Base-by-base conservation (phyloP, 768 basidiomycete species). In the Dendrothele bispora region DNA sequence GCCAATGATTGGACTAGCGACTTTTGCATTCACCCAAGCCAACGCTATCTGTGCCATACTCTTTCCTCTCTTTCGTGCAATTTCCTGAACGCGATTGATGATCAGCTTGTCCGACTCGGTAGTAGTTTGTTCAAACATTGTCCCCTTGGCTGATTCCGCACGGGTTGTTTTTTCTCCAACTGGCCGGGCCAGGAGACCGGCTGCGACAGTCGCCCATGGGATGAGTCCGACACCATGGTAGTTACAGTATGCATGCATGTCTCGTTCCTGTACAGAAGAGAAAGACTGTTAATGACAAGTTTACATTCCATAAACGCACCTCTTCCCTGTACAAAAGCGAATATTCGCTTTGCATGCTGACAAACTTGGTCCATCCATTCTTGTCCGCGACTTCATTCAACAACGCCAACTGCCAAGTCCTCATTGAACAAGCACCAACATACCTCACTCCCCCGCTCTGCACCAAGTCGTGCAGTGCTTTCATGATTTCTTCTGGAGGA, bases 271-370 rank as follows among this genome's bases (percentile, higher is more conserved):
- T 6, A 55, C 35, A 20, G 2, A 11, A 50, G 25, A 14, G 20
- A 12, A 22, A 10, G 21, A 29, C 3, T 3, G 27, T 21, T n/a
- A n/a, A n/a, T n/a, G n/a, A n/a, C n/a, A n/a, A n/a, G n/a, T n/a
- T n/a, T n/a, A n/a, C n/a, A n/a, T n/a, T n/a, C n/a, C n/a, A n/a
- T n/a, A n/a, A n/a, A 37, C 39, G 24, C 7, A 54, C 51, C 57
- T 79, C 76, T 44, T 76, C 71, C 26, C 76, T 63, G 53, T 80
- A 80, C 18, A 78, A 59, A 3, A 77, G 58, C 26, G 66, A 74
- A 51, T 79, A 71, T 45, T 72, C 70, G 43, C 72, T 66, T 56
- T 79, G 79, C 69, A 79, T 77, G 43, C 73, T 71, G 42, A 77
- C 64, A 49, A 79, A 80, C 43, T 62, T 69, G 7, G 77, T 75